These are phyloP conservation scores for Baudoinia panamericana DNA, from an alignment of 495 filamentous ascomycete species.

Conservation along the genomic window DNA sequence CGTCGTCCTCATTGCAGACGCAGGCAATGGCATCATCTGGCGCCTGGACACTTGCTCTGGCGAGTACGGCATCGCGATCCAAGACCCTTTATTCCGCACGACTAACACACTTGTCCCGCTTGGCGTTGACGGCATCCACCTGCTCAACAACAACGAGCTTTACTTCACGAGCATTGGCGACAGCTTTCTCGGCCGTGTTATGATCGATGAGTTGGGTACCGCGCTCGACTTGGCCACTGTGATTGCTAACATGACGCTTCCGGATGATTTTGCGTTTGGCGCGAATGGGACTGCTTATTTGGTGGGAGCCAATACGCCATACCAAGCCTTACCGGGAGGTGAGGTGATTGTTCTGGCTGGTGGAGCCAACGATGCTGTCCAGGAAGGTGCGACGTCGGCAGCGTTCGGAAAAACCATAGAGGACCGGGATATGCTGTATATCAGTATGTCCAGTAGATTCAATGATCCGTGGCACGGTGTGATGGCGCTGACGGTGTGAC, in stretches of 20 bases:
- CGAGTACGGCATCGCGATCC: slow-evolving; percentile 25
- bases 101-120: slow-evolving; percentile 17
- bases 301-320: slow-evolving; percentile 1
- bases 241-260: not conserved
- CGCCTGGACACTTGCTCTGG: slow-evolving; percentile 32
- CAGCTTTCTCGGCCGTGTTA: slow-evolving; percentile 24
- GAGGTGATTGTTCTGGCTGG: slow-evolving; percentile 7
- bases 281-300: slow-evolving; percentile 5
- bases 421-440: slow-evolving; percentile 11
- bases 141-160: slow-evolving; percentile 22
- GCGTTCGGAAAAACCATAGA: slow-evolving; percentile 9
- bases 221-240: not conserved
- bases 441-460: slow-evolving; percentile 2
- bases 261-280: slow-evolving; percentile 8
- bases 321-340: slow-evolving; percentile 1
- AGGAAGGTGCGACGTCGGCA: slow-evolving; percentile 9
- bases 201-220: slow-evolving; percentile 22
- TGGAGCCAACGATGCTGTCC: slow-evolving; percentile 3
- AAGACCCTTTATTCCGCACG: slow-evolving; percentile 31
- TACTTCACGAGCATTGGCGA: slow-evolving; percentile 31
- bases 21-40: slow-evolving; percentile 32
- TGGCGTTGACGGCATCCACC: slow-evolving; percentile 27
- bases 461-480: not conserved
- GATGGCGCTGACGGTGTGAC: not conserved
- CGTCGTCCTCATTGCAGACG: slow-evolving; percentile 29